Percentiles rank a stretch among this genome's conserved stretches.
Conservation (phyloP, 2,329 filamentous ascomycete genomes). For the Fusarium setosum region DNA sequence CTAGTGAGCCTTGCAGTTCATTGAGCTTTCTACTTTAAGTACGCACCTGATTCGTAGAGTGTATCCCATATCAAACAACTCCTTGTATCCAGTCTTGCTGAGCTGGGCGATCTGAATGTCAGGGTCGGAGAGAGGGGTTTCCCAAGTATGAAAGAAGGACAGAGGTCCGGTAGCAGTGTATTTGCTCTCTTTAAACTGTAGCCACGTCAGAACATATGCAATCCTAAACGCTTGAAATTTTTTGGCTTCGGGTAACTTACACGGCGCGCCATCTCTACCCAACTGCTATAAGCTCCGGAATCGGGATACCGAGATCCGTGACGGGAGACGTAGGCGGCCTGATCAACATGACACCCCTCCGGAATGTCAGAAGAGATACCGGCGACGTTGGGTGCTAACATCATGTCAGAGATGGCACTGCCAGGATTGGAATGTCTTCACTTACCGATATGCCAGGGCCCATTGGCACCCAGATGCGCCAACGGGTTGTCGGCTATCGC, state of each 20-base stretch:
- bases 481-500: slow-evolving; percentile 54
- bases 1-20: not conserved
- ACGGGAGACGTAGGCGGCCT: slow-evolving; percentile 68
- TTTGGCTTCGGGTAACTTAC: slow-evolving; percentile 43
- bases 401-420: not conserved
- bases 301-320: slow-evolving; percentile 75
- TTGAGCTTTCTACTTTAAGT: rapidly evolving
- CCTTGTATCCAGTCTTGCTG: slow-evolving; percentile 72
- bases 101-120: slow-evolving; percentile 67
- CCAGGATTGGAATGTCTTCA: not conserved
- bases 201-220: not conserved
- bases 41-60: slow-evolving; percentile 57
- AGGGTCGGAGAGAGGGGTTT: slow-evolving; percentile 66
- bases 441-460: slow-evolving; percentile 63
- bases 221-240: too few relatives aligned
- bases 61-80: slow-evolving; percentile 67
- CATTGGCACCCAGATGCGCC: slow-evolving; percentile 62
- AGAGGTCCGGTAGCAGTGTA: slow-evolving; percentile 66
- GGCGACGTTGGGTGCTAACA: slow-evolving; percentile 64
- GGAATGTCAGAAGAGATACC: slow-evolving; percentile 65
- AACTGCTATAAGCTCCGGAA: slow-evolving; percentile 66
- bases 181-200: slow-evolving; percentile 62
- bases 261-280: slow-evolving; percentile 60
- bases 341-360: slow-evolving; percentile 67
- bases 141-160: slow-evolving; percentile 69